Evolutionary conservation across 1,284 basidiomycete genomes (phyloP), one percentile per base, ranked within the genome.

Genomic region (Ustilago sp.): DNA sequence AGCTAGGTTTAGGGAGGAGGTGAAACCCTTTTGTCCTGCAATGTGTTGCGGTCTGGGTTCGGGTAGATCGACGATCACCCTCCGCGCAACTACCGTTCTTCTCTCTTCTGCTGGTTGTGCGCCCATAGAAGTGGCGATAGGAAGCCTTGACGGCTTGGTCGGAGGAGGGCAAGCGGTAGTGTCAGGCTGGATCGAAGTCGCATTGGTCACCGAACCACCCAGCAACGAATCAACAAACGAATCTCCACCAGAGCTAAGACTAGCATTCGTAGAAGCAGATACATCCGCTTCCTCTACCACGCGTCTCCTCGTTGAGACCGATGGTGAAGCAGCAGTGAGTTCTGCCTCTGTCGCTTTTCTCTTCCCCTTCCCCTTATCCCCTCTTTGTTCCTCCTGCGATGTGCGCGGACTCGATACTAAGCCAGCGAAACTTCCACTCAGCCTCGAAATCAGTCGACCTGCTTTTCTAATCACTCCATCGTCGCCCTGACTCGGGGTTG

Each of bases 391-490:
- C 57, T 12, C 9, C 28, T 41, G 8, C 2, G 13, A 13, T 12
- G 59, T n/a, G 31, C 47, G 4, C 11, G 63, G 63, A 53, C 51
- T 56, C 0, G 64, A 15, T 5, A 73, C 28, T 1, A 74, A 28
- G 1, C 75, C 75, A 35, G 62, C 41, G 35, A 70, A 71, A 15
- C 70, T 58, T 36, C 75, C 70, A 39, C 75, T 74, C 9, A 74
- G 36, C 4, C 75, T 50, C n/a, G 75, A 77, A 47, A 77, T 68
- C 13, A 77, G 48, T n/a, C 54, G 8, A 1, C 63, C 38, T 0
- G 69, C 67, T 41, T 58, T 69, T 2, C 48, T 50, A 1, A 77
- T 61, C 12, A 77, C 59, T 1, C 70, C 63, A 17, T 35, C 52
- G 2, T 35, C 36, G 7, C n/a, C 15, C 23, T 36, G 23, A 34